Conservation (phyloP, 225 moss, liverwort and hornwort genomes). For the Physcomitrellopsis africana region DNA sequence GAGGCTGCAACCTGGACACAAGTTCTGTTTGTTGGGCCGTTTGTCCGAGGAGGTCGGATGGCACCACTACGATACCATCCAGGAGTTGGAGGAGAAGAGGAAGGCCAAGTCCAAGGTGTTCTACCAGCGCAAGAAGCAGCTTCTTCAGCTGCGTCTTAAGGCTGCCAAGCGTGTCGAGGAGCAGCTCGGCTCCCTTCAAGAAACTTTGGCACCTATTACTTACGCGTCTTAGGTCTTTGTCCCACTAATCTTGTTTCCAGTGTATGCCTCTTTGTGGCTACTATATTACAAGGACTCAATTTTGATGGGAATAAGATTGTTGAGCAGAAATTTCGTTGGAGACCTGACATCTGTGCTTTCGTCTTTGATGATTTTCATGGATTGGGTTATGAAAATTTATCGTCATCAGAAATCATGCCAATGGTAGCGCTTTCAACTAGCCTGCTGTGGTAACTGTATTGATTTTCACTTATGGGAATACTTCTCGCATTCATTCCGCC, state of each 20-base stretch:
- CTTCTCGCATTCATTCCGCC: too few relatives aligned
- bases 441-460: too few relatives aligned
- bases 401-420: too few relatives aligned
- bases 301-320: constrained; percentile 23
- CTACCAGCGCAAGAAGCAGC: constrained; percentile 83
- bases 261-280: constrained; percentile 20
- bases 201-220: constrained; percentile 62
- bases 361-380: too few relatives aligned
- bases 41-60: constrained; percentile 22
- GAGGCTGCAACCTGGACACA: constrained; percentile 93
- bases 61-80: background rate
- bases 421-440: too few relatives aligned
- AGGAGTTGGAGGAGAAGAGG: constrained; percentile 83
- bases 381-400: too few relatives aligned
- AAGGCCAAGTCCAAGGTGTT: constrained; percentile 87
- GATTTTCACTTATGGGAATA: too few relatives aligned
- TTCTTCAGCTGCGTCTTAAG: constrained; percentile 69
- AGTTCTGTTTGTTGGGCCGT: constrained; percentile 84
- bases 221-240: constrained; percentile 49
- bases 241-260: constrained; percentile 7
- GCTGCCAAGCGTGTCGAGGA: constrained; percentile 65
- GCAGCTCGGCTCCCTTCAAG: constrained; percentile 53
- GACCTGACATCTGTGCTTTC: too few relatives aligned
- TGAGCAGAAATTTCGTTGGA: too few relatives aligned
- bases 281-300: constrained; percentile 14